Percentiles rank a stretch among this genome's conserved stretches.
Conservation (phyloP, 345 rosid genomes). For the Kernera saxatilis region DNA sequence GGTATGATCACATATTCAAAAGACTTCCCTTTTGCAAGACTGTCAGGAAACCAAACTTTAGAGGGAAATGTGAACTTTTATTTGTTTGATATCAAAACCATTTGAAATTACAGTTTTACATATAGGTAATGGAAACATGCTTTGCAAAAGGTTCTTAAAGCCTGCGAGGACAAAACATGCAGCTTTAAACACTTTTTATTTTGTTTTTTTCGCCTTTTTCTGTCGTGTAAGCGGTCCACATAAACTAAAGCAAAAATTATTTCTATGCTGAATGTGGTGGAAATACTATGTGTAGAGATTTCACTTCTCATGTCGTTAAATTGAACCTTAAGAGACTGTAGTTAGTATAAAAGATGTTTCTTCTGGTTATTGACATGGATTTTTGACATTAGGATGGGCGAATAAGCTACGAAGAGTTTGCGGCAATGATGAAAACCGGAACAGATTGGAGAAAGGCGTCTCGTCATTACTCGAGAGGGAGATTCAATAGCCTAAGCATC, state of each 20-base stretch:
- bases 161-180: slow-evolving; percentile 18
- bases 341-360: neutral
- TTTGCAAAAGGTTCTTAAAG: slow-evolving; percentile 20
- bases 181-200: slow-evolving; percentile 15
- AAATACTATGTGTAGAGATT: neutral
- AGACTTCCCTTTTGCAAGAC: slow-evolving; percentile 8
- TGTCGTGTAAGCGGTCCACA: slow-evolving; percentile 25
- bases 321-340: neutral
- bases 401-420: slow-evolving; percentile 96
- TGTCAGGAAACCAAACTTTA: neutral
- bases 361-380: slow-evolving; percentile 18
- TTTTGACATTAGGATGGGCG: slow-evolving; percentile 66
- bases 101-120: slow-evolving; percentile 13
- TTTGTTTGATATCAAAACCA: neutral
- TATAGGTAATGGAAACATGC: slow-evolving; percentile 21
- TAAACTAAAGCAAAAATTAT: slow-evolving; percentile 3
- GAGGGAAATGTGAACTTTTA: slow-evolving; percentile 3
- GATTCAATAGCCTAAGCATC: slow-evolving; percentile 96
- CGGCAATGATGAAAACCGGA: slow-evolving; percentile 98
- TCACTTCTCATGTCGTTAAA: neutral
- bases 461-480: slow-evolving; percentile 99
- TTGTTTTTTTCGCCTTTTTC: neutral
- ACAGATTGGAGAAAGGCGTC: slow-evolving; percentile 99
- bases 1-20: neutral
- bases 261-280: neutral